Evolutionary conservation across 495 filamentous ascomycete genomes (phyloP).

Genomic region (Podospora appendiculata): DNA sequence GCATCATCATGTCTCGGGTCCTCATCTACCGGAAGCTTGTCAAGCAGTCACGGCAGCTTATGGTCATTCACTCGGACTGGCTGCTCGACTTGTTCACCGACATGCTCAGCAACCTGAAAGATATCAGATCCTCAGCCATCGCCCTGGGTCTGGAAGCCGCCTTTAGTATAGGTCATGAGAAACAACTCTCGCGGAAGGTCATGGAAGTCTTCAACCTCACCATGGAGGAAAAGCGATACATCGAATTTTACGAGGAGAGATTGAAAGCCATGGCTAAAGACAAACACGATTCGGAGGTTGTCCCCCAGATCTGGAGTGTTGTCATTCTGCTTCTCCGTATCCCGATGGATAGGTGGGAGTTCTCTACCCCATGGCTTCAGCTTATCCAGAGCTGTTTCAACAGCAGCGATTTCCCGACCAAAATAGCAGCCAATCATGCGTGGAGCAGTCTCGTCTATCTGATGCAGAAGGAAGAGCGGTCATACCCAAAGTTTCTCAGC

Average conservation of each 20-base stretch:
- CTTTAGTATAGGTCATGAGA: conserved; percentile 55
- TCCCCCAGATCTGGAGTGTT: conserved; percentile 86
- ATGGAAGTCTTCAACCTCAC: conserved; percentile 55
- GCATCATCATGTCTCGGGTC: conserved; percentile 64
- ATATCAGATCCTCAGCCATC: conserved; percentile 68
- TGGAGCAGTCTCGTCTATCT: conserved; percentile 80
- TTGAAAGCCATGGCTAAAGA: conserved; percentile 62
- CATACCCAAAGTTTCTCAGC: conserved; percentile 52
- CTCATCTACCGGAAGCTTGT: conserved; percentile 69
- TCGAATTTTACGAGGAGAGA: conserved; percentile 56
- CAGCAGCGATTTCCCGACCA: conserved; percentile 61
- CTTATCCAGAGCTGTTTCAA: conserved; percentile 83
- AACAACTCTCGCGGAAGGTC: conserved; percentile 53
- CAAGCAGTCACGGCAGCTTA: conserved; percentile 55
- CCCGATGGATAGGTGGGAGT: conserved; percentile 64
- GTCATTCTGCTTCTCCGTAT: conserved; percentile 67
- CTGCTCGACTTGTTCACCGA: conserved; percentile 72
- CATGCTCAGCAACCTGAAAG: conserved; percentile 68
- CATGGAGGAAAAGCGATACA: conserved; percentile 49
- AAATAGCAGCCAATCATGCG: conserved; percentile 66
- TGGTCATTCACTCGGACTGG: conserved; percentile 64
- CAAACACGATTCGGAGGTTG: conserved; percentile 52
- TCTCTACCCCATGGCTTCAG: conserved; percentile 61
- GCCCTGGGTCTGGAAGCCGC: conserved; percentile 60
- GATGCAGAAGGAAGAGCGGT: conserved; percentile 48